Evolutionary conservation across 345 rosid genomes (phyloP), one percentile per base, ranked within the genome.

Genomic region (Ceriops decandra): DNA sequence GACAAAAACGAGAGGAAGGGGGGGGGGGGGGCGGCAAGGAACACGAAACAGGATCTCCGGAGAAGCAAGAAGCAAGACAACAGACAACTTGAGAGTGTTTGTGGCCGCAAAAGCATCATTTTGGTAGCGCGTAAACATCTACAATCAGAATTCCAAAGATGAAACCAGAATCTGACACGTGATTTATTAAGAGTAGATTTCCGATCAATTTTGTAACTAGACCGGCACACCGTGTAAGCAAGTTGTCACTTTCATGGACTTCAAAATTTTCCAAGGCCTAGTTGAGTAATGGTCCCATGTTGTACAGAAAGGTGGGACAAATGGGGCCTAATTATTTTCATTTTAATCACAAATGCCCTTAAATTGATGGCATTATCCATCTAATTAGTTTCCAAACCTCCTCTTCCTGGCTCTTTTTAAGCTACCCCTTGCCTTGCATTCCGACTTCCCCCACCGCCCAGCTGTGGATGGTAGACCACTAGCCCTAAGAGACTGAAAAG

Each of bases 41-140:
- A 68, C 31, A 56, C 7, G 26, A 20, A 47, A 28, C 68, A 28
- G 28, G 36, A 47, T 58, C 42, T 57, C 42, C 8, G 61, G 17
- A 31, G 32, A 13, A 31, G 56, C 28, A 63, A 24, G 33, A 53
- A 11, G 24, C 28, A 63, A 63, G 33, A 5, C 54, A 16, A 22
- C 7, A 26, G 32, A 42, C 22, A 46, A 66, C 9, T 22, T 2
- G 27, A 22, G 58, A 9, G 58, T 21, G 28, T 54, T 5, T 9
- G 27, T 8, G 49, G 17, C 19, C 5, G 6, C 6, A 53, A 9
- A 57, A 32, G 57, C 28, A 64, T 69, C 71, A 57, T 68, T 57
- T 75, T 60, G 81, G 81, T 73, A 57, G 67, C 32, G 68, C 10
- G 80, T 62, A 54, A 52, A 60, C 68, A 69, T 81, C 80, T 33